phyloP scores from a whole-genome alignment of 1,139 yeast genomes.

The Williopsis jadinii region DNA sequence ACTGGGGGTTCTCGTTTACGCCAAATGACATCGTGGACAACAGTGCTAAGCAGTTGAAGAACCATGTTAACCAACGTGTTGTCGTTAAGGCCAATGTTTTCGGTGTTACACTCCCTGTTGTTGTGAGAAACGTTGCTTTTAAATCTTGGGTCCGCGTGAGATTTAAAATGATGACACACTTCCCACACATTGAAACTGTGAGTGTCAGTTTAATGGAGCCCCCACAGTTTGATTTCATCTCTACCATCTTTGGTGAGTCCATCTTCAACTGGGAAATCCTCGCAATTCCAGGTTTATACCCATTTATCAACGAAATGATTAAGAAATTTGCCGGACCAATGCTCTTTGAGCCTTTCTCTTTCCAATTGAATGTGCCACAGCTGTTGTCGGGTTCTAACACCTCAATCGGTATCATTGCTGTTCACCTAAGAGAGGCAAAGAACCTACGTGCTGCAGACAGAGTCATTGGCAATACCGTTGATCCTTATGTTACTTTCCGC shows the following conservation, averaged over 20 bases:
- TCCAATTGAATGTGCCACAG: constrained; percentile 88
- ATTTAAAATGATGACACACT: constrained; percentile 79
- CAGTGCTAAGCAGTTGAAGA: constrained; percentile 75
- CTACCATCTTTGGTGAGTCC: constrained; percentile 66
- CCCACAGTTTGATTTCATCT: constrained; percentile 78
- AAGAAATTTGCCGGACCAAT: constrained; percentile 84
- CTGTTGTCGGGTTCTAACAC: constrained; percentile 81
- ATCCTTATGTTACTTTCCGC: constrained; percentile 79
- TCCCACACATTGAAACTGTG: constrained; percentile 89
- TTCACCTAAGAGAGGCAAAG: constrained; percentile 60
- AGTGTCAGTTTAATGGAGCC: constrained; percentile 79
- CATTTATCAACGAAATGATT: constrained; percentile 78
- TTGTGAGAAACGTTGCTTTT: constrained; percentile 56
- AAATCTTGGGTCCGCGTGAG: constrained; percentile 70
- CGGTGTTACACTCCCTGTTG: constrained; percentile 59
- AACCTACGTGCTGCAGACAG: constrained; percentile 59
- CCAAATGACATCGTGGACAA: constrained; percentile 86
- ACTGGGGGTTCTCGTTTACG: constrained; percentile 84
- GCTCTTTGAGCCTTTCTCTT: constrained; percentile 80
- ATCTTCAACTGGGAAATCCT: constrained; percentile 83
- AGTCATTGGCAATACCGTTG: constrained; percentile 70
- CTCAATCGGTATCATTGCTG: constrained; percentile 78
- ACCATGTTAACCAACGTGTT: constrained; percentile 73
- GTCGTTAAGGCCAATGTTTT: constrained; percentile 61
- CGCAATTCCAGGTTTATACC: constrained; percentile 76